Percentiles rank a stretch among this genome's conserved stretches.
These are phyloP conservation scores for Hawksworthiomyces lignivorus DNA, from an alignment of 2,329 filamentous ascomycete species.

Conservation along the genomic window DNA sequence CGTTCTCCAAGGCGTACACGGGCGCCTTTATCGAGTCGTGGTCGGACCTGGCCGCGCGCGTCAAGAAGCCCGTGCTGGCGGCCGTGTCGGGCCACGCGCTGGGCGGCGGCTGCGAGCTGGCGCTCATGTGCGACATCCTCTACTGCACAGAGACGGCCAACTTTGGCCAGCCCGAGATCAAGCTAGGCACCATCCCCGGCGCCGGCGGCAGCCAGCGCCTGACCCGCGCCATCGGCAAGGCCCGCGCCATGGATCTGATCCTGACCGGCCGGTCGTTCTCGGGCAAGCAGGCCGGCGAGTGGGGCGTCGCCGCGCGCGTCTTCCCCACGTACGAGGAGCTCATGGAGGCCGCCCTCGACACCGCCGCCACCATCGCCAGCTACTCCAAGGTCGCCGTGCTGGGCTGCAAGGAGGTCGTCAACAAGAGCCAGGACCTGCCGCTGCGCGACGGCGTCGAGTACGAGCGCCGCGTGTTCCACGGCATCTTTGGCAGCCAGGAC, in stretches of 20 bases:
- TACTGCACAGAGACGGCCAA: slow-evolving; percentile 82
- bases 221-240: slow-evolving; percentile 75
- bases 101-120: slow-evolving; percentile 91
- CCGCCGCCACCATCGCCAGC: slow-evolving; percentile 81
- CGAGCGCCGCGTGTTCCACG: slow-evolving; percentile 88
- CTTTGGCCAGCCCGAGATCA: slow-evolving; percentile 96
- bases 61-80: slow-evolving; percentile 91
- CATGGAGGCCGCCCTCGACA: slow-evolving; percentile 71
- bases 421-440: slow-evolving; percentile 91
- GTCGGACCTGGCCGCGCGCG: slow-evolving; percentile 72
- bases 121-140: slow-evolving; percentile 94
- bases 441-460: slow-evolving; percentile 89
- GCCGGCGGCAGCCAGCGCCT: slow-evolving; percentile 87
- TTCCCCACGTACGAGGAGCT: slow-evolving; percentile 76
- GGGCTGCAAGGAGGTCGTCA: slow-evolving; percentile 95
- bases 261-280: slow-evolving; percentile 78
- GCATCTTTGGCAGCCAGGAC: slow-evolving; percentile 86
- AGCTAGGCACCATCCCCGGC: slow-evolving; percentile 85
- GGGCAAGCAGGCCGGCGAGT: slow-evolving; percentile 76
- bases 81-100: slow-evolving; percentile 93
- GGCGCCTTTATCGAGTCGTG: slow-evolving; percentile 91
- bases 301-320: slow-evolving; percentile 79
- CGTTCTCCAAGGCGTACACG: slow-evolving; percentile 80
- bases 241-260: slow-evolving; percentile 84
- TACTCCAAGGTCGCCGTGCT: slow-evolving; percentile 82